Evolutionary conservation across 768 basidiomycete species (phyloP).

Genomic region (Suillus cothurnatus): DNA sequence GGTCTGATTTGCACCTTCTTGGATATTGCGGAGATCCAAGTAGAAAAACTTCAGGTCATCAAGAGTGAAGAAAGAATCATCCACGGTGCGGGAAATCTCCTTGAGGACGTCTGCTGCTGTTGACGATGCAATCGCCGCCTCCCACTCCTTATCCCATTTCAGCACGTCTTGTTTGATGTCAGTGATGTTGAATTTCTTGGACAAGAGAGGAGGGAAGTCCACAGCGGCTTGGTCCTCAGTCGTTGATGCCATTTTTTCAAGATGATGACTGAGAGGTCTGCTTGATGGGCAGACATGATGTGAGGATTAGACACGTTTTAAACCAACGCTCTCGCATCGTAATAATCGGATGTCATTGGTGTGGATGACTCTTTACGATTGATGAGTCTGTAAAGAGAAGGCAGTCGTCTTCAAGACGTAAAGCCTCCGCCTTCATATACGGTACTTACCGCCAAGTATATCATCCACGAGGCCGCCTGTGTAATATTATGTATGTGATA

Average conservation of each 20-base stretch:
- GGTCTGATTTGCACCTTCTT: neutral
- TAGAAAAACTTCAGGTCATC: neutral
- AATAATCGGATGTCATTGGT: neutral
- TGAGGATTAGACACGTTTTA: neutral
- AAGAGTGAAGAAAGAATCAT: neutral
- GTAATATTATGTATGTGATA: neutral
- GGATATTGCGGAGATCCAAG: neutral
- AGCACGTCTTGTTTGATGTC: constrained; percentile 12
- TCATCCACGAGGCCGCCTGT: neutral
- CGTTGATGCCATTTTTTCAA: neutral
- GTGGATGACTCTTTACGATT: neutral
- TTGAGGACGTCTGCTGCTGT: constrained; percentile 16
- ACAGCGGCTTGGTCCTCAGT: neutral
- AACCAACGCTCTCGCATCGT: neutral
- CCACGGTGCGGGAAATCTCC: constrained; percentile 5
- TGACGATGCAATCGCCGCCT: constrained; percentile 14
- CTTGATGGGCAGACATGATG: neutral
- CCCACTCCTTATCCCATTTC: constrained; percentile 26
- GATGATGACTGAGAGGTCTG: neutral
- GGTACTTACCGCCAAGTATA: neutral
- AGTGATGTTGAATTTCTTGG: constrained; percentile 6
- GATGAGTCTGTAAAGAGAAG: neutral
- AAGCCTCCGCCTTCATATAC: neutral
- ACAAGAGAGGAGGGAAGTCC: neutral
- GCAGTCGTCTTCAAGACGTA: neutral